Conservation (phyloP, 2,329 filamentous ascomycete species). For the Lasiodiplodia sp. region DNA sequence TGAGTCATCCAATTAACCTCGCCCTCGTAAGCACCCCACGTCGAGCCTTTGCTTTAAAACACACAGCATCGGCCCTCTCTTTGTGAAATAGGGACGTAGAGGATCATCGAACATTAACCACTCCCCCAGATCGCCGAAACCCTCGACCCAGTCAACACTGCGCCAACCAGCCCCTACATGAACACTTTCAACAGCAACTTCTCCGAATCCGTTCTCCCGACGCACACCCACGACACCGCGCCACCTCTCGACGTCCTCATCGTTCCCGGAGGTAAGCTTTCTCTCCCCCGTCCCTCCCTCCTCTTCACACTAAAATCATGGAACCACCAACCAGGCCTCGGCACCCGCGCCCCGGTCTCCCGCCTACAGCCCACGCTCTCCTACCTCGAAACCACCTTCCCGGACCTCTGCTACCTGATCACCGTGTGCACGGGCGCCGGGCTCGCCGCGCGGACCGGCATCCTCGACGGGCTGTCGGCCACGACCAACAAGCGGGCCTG, state of each 20-base stretch:
- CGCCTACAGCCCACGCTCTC: constrained; percentile 49
- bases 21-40: constrained; percentile 36
- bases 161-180: constrained; percentile 31
- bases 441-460: constrained; percentile 64
- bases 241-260: constrained; percentile 64
- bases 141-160: constrained; percentile 45
- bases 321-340: constrained; percentile 51
- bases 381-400: constrained; percentile 57
- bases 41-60: background rate
- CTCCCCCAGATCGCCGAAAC: constrained; percentile 29
- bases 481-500: constrained; percentile 74
- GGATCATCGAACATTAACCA: background rate
- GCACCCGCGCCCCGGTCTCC: constrained; percentile 47
- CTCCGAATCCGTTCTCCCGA: constrained; percentile 53
- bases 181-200: constrained; percentile 36
- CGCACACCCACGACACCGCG: constrained; percentile 62
- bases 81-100: background rate
- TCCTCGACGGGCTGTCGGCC: constrained; percentile 66
- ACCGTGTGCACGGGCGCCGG: constrained; percentile 72
- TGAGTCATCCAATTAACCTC: background rate
- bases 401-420: constrained; percentile 62
- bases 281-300: background rate
- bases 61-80: constrained; percentile 31
- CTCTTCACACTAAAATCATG: background rate
- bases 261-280: background rate